Percentiles rank a stretch among this genome's conserved stretches.
Evolutionary conservation across 2,329 filamentous ascomycete genomes (phyloP).

Genomic region (Sarocladiaceae sp.): DNA sequence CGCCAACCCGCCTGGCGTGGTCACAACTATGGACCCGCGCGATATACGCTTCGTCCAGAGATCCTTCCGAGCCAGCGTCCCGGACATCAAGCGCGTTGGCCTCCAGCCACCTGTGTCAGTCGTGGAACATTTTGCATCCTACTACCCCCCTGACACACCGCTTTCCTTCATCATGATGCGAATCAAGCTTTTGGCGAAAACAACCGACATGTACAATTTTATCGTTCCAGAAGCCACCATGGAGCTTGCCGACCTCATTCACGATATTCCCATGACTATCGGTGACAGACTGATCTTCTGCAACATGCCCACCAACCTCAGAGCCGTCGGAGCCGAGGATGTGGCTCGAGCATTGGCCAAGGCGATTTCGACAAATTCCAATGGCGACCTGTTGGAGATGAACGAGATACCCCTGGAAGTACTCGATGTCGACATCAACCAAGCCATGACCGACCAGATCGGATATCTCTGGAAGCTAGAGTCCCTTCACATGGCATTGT

Average conservation of each 20-base stretch:
- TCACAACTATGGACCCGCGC: constrained; percentile 68
- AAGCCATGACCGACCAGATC: constrained; percentile 22
- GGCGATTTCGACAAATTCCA: constrained; percentile 61
- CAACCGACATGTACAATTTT: constrained; percentile 64
- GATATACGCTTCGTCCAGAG: constrained; percentile 59
- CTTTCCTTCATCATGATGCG: constrained; percentile 77
- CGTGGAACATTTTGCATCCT: constrained; percentile 69
- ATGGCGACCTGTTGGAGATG: constrained; percentile 67
- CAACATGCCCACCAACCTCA: constrained; percentile 54
- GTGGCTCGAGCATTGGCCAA: constrained; percentile 60
- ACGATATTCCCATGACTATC: constrained; percentile 62
- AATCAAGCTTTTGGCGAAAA: constrained; percentile 60
- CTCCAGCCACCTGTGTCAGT: constrained; percentile 66
- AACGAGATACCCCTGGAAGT: constrained; percentile 63
- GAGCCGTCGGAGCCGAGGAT: constrained; percentile 36
- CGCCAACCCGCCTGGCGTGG: constrained; percentile 48
- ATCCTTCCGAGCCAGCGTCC: constrained; percentile 58
- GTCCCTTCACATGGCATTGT: constrained; percentile 70
- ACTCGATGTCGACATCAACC: constrained; percentile 54
- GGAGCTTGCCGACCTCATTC: constrained; percentile 65
- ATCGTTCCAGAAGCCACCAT: constrained; percentile 52
- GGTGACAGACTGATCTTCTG: constrained; percentile 71
- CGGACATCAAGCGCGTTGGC: constrained; percentile 63
- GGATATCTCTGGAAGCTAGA: constrained; percentile 66
- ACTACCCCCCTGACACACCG: constrained; percentile 74